A percentile compares a stretch with the other conserved stretches of the same genome.
These are phyloP conservation scores for Hansenula sp. DNA, from an alignment of 1,139 yeast genomes.

Conservation along the genomic window DNA sequence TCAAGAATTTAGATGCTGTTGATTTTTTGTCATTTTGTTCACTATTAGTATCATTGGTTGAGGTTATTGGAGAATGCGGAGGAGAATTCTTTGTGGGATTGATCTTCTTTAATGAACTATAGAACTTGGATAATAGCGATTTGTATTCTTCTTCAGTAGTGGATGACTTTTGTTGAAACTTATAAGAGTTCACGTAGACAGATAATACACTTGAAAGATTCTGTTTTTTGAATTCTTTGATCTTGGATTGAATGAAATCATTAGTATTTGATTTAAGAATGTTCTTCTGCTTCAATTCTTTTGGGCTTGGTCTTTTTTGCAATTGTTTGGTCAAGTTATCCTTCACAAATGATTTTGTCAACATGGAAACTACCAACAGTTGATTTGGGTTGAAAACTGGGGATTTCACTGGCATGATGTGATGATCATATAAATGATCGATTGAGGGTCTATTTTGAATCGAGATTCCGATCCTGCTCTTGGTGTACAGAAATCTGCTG, in stretches of 20 bases:
- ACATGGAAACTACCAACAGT: not conserved
- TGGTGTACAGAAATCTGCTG: not conserved
- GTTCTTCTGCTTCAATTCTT: slow-evolving; percentile 16
- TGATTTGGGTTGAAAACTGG: slow-evolving; percentile 1
- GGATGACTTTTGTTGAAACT: slow-evolving; percentile 10
- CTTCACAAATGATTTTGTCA: slow-evolving; percentile 12
- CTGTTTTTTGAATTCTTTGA: slow-evolving; percentile 13
- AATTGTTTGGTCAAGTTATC: slow-evolving; percentile 15
- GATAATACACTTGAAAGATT: slow-evolving; percentile 15
- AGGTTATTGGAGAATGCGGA: not conserved
- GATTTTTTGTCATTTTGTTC: not conserved
- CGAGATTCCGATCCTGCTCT: not conserved
- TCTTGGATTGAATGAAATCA: slow-evolving; percentile 11
- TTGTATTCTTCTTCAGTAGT: not conserved
- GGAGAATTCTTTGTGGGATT: not conserved
- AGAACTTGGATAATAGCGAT: not conserved
- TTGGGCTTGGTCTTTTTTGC: slow-evolving; percentile 15
- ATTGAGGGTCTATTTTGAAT: not conserved
- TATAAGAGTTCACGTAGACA: slow-evolving; percentile 11
- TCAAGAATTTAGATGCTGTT: not conserved
- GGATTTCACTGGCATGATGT: not conserved
- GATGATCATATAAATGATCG: not conserved
- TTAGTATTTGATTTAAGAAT: slow-evolving; percentile 11
- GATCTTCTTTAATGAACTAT: not conserved
- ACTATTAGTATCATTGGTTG: not conserved